Base-by-base conservation (phyloP, 1,284 basidiomycete species). In the Puccinia horiana region DNA sequence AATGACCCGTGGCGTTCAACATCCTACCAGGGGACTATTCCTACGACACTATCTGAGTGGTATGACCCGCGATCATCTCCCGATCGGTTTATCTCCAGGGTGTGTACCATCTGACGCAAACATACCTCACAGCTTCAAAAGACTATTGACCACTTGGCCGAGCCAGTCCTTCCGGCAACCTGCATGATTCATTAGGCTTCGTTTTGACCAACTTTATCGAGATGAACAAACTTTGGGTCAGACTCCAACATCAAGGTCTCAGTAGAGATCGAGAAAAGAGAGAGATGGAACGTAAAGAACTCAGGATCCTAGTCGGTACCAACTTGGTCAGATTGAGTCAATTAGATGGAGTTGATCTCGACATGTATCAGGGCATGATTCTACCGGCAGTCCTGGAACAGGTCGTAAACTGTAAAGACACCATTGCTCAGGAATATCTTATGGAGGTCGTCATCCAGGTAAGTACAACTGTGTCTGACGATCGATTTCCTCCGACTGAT, bases 161-260 rank as follows among this genome's bases (percentile, higher is more conserved):
- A 47, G 61, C 11, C 85, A 96, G 95, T 26, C 93, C 94, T 23
- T 87, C 88, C 63, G 95, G 95, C 70, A 94, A 94, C 86, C 89
- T 98, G 1, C 92, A 95, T 88, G 95, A 98, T 87, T 96, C 94
- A 0, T 95, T 94, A 84, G 91, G 91, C 2, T 98, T 97, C 86
- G 94, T 97, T 37, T 90, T 98, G 83, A 96, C 95, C 83, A 97
- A 98, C 88, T 97, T 97, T 86, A 94, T 98, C 86, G 95, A 98
- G 87, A 98, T 97, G 95, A 98, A 97, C 90, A 98, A 97, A 87
- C 91, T 98, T 40, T 98, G 95, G 95, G 96, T 98, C 0, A 92
- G 95, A 63, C 89, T 98, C 32, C 96, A 98, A 87, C 95, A 98
- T 85, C 93, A 96, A 86, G 96, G 95, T 0, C 94, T 96, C 86